A percentile compares a stretch with the other conserved stretches of the same genome.
phyloP scores from a whole-genome alignment of 306 rosid species.

The Ochetophila trinervis region DNA sequence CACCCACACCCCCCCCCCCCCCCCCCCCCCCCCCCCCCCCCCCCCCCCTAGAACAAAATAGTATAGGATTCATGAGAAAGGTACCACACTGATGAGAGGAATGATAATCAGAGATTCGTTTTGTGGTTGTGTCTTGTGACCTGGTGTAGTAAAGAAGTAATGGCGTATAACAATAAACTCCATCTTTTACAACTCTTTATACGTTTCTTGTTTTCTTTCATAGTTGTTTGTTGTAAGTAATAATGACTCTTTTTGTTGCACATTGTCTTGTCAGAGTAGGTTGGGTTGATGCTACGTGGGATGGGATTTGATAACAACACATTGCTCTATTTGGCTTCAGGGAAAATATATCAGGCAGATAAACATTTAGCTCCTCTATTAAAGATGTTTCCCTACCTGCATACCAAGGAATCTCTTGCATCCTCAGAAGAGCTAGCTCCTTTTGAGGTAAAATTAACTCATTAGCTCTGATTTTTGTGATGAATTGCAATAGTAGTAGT shows the following conservation, averaged over 20 bases:
- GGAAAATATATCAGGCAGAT: slow-evolving; percentile 71
- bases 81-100: too few species aligned
- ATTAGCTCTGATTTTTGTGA: background rate
- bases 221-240: slow-evolving; percentile 1
- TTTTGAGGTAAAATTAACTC: slow-evolving; percentile 53
- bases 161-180: background rate
- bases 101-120: too few species aligned
- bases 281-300: slow-evolving; percentile 90
- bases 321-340: slow-evolving; percentile 84
- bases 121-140: too few species aligned
- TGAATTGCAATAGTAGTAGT: too few species aligned
- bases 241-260: slow-evolving; percentile 25
- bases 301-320: slow-evolving; percentile 87
- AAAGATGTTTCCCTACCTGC: slow-evolving; percentile 79
- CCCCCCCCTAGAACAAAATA: too few species aligned
- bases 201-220: background rate
- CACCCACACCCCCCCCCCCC: too few species aligned
- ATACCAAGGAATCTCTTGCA: slow-evolving; percentile 88
- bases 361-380: slow-evolving; percentile 71
- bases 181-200: background rate
- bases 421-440: slow-evolving; percentile 81
- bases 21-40: too few species aligned
- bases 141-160: too few species aligned
- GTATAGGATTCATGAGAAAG: too few species aligned
- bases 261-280: slow-evolving; percentile 49